A percentile compares a stretch with the other conserved stretches of the same genome.
phyloP scores from a whole-genome alignment of 768 basidiomycete species.

The Cyclocybe aegerita region DNA sequence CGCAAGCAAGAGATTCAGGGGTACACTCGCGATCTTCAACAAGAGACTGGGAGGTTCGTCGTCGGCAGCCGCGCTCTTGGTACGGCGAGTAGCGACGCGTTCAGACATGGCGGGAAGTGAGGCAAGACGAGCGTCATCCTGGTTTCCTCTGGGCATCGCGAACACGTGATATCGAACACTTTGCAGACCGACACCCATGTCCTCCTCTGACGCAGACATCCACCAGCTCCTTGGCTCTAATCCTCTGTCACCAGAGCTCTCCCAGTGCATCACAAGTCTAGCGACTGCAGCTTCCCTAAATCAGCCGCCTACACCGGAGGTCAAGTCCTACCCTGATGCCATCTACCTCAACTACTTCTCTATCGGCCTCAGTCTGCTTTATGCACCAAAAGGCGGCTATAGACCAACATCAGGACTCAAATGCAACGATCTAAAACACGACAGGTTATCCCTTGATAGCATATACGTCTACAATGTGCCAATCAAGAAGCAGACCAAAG shows the following conservation, averaged over 20 bases:
- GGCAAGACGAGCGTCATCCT: slow-evolving; percentile 1
- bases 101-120: no score
- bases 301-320: slow-evolving; percentile 42
- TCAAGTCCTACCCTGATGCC: slow-evolving; percentile 79
- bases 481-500: slow-evolving; percentile 25
- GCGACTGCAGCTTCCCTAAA: slow-evolving; percentile 19
- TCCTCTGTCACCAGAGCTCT: slow-evolving; percentile 46
- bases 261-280: slow-evolving; percentile 41
- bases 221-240: slow-evolving; percentile 48
- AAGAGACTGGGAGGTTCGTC: slow-evolving; percentile 1
- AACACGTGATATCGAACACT: slow-evolving; percentile 8
- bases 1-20: slow-evolving; percentile 12
- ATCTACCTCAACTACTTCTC: slow-evolving; percentile 85
- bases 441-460: slow-evolving; percentile 58
- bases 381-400: slow-evolving; percentile 64
- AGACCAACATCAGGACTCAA: slow-evolving; percentile 47
- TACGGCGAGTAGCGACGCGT: no score
- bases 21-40: slow-evolving; percentile 5
- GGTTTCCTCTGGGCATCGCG: not conserved
- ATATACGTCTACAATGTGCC: slow-evolving; percentile 82
- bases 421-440: slow-evolving; percentile 36
- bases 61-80: not conserved
- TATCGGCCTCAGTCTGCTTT: slow-evolving; percentile 82
- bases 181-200: not conserved
- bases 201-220: slow-evolving; percentile 9